Percentiles rank a stretch among this genome's conserved stretches.
These are phyloP conservation scores for Anthracocystis panici-leucophaei DNA, from an alignment of 1,284 basidiomycete genomes.

Conservation along the genomic window DNA sequence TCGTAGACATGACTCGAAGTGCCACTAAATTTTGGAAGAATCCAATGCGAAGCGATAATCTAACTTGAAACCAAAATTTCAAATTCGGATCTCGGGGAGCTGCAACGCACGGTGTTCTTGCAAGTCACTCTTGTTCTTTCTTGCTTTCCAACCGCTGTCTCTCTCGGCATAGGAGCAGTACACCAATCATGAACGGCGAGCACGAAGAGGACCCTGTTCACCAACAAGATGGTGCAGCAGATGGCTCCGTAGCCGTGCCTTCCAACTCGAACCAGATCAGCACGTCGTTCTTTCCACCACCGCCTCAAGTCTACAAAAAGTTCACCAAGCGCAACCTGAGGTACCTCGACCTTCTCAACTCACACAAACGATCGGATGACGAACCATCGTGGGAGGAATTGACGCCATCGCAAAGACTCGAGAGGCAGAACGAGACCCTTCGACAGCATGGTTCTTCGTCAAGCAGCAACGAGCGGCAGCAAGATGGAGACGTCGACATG, in stretches of 20 bases:
- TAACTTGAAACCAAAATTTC: neutral
- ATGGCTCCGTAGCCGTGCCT: constrained; percentile 17
- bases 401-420: constrained; percentile 14
- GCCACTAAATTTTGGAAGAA: constrained; percentile 1
- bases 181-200: constrained; percentile 26
- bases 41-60: neutral
- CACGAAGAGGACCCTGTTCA: constrained; percentile 10
- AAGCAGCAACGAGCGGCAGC: neutral
- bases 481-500: constrained; percentile 21
- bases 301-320: constrained; percentile 53
- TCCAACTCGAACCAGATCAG: constrained; percentile 46
- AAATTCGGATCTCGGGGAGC: constrained; percentile 6
- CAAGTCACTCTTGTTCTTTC: too few species aligned
- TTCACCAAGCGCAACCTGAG: constrained; percentile 56
- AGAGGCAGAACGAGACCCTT: constrained; percentile 38
- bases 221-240: constrained; percentile 8
- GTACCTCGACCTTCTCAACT: constrained; percentile 45
- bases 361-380: constrained; percentile 18
- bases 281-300: constrained; percentile 63
- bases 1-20: constrained; percentile 6
- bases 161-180: neutral
- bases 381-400: constrained; percentile 42
- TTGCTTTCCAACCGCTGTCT: neutral
- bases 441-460: constrained; percentile 1
- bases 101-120: neutral